Conservation (phyloP, 2,329 filamentous ascomycete genomes). For the Cryphonectria carpinicola region DNA sequence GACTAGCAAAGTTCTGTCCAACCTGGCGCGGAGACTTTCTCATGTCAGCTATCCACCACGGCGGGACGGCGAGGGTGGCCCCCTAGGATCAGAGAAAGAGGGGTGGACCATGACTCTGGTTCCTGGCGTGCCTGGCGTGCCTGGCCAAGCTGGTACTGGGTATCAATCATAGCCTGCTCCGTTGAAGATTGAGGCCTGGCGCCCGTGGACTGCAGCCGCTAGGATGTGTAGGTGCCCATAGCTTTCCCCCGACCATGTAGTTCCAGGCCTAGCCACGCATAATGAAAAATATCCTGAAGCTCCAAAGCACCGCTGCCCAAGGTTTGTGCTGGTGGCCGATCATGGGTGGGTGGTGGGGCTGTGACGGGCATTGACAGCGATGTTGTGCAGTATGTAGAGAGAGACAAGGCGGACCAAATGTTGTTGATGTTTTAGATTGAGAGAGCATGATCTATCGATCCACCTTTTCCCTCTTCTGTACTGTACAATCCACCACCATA, state of each 20-base stretch:
- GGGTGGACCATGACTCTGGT: neutral
- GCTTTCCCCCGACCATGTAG: slow-evolving; percentile 6
- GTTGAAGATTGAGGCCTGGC: neutral
- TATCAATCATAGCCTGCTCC: neutral
- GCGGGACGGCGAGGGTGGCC: neutral
- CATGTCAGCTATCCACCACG: slow-evolving; percentile 7
- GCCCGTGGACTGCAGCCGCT: slow-evolving; percentile 2
- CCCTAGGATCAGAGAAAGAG: neutral
- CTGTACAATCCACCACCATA: neutral
- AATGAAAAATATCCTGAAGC: neutral
- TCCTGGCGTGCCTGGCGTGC: slow-evolving; percentile 1
- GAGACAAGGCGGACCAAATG: neutral
- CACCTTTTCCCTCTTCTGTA: neutral
- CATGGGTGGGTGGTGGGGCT: neutral
- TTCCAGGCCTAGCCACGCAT: neutral
- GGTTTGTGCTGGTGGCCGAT: neutral
- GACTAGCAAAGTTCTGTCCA: neutral
- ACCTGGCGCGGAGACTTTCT: slow-evolving; percentile 10
- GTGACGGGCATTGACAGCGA: neutral
- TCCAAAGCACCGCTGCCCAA: neutral
- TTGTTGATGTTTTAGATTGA: slow-evolving; percentile 20
- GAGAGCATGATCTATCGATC: slow-evolving; percentile 7
- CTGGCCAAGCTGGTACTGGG: neutral
- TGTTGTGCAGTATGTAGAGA: neutral
- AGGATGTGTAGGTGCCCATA: slow-evolving; percentile 6